Conservation (phyloP, 805 yeast genomes). For the Candida wancherniae region DNA sequence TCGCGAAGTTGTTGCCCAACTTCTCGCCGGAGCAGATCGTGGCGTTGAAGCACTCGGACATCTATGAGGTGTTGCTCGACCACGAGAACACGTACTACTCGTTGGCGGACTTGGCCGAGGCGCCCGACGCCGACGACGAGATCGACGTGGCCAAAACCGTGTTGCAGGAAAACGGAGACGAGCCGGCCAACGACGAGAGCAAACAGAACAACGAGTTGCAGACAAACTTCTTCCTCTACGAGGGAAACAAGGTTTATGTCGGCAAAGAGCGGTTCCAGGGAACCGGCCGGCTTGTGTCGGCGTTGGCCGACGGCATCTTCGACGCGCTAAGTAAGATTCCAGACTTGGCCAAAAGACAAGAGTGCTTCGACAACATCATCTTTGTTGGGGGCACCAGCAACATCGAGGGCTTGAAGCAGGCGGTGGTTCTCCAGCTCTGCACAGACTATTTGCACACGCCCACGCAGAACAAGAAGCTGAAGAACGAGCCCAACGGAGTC, state of each 20-base stretch:
- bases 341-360: constrained; percentile 69
- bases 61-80: constrained; percentile 74
- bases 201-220: constrained; percentile 66
- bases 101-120: constrained; percentile 39
- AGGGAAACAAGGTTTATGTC: constrained; percentile 52
- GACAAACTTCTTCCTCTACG: constrained; percentile 61
- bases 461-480: constrained; percentile 21
- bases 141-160: constrained; percentile 89
- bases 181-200: constrained; percentile 33
- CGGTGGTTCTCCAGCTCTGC: constrained; percentile 54
- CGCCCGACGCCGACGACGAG: constrained; percentile 52
- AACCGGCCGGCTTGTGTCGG: constrained; percentile 51
- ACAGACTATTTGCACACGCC: constrained; percentile 48
- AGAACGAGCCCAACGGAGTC: constrained; percentile 25
- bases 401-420: constrained; percentile 73
- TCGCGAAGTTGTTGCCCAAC: constrained; percentile 54
- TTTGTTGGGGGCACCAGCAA: constrained; percentile 73
- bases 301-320: constrained; percentile 52
- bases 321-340: constrained; percentile 51
- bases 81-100: constrained; percentile 65
- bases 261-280: constrained; percentile 92
- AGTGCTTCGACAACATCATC: constrained; percentile 78
- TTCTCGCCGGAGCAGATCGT: constrained; percentile 59
- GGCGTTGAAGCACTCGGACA: constrained; percentile 64
- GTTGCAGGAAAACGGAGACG: constrained; percentile 57